These are phyloP conservation scores for Flaveria ramosissima DNA, from an alignment of 129 eudicot species.

Conservation along the genomic window DNA sequence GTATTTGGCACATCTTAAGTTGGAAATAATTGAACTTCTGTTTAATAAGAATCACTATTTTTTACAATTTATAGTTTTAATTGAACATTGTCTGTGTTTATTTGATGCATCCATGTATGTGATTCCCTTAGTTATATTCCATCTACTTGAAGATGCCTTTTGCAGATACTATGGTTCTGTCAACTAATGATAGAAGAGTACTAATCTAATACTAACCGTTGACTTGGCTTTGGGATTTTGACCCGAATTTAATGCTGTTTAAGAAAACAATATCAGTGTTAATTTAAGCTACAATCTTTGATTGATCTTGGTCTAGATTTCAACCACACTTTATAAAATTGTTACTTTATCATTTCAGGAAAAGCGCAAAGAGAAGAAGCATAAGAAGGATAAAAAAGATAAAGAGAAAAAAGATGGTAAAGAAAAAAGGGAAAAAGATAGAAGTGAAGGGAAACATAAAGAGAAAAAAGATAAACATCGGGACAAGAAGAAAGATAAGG, in stretches of 20 bases:
- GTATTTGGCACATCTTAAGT: not conserved
- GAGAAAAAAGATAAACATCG: conserved; percentile 69
- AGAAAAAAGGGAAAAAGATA: conserved; percentile 55
- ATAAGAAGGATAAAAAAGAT: conserved; percentile 68
- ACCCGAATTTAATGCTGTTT: too few species aligned
- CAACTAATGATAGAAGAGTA: too few species aligned
- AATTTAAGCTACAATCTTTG: too few species aligned
- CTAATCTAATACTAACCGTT: too few species aligned
- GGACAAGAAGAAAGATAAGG: conserved; percentile 67
- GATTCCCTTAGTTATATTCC: not conserved
- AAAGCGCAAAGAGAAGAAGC: conserved; percentile 67
- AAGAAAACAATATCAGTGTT: too few species aligned
- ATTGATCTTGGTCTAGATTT: too few species aligned
- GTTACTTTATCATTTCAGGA: conserved; percentile 43
- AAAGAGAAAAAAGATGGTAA: conserved; percentile 65
- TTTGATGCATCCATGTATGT: conserved; percentile 4
- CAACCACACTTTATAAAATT: not conserved
- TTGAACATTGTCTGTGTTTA: conserved; percentile 9
- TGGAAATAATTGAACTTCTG: not conserved
- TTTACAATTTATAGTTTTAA: not conserved
- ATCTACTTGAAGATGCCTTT: too few species aligned
- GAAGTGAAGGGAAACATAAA: conserved; percentile 55
- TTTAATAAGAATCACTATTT: not conserved
- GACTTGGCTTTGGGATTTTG: too few species aligned
- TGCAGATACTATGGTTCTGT: too few species aligned